These are phyloP conservation scores for Aspergillus sclerotioniger DNA, from an alignment of 495 filamentous ascomycete species.

Conservation along the genomic window DNA sequence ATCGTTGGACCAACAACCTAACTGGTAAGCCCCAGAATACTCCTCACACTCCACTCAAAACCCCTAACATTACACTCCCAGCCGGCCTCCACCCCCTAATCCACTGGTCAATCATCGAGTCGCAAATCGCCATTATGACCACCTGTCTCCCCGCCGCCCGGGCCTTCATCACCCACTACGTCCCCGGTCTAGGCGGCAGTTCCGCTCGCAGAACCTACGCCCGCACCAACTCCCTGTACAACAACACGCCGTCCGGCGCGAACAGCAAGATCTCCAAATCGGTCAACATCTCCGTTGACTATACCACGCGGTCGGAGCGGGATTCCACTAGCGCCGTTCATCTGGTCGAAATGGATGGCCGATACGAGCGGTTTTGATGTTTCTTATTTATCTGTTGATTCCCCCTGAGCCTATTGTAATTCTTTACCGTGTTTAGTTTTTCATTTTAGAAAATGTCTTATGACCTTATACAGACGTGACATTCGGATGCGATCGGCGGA, in stretches of 20 bases:
- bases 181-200: constrained; percentile 16
- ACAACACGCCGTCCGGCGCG: neutral
- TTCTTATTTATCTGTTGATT: neutral
- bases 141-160: constrained; percentile 29
- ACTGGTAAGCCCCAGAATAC: constrained; percentile 22
- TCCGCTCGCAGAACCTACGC: constrained; percentile 1
- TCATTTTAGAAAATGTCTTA: too few relatives aligned
- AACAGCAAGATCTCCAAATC: constrained; percentile 18
- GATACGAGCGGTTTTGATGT: neutral
- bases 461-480: too few relatives aligned
- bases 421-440: too few relatives aligned
- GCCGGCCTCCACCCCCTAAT: constrained; percentile 29
- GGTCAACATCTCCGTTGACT: constrained; percentile 17
- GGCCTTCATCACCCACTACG: constrained; percentile 18
- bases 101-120: constrained; percentile 35
- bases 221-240: neutral
- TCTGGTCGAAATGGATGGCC: constrained; percentile 45
- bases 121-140: constrained; percentile 31
- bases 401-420: too few relatives aligned
- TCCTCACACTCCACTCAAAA: neutral
- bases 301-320: constrained; percentile 3
- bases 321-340: constrained; percentile 9
- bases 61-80: neutral
- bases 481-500: too few relatives aligned
- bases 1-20: constrained; percentile 26